Base-by-base conservation (phyloP, 192 early-diverging fungal genomes). In the Umbelopsis sp. region DNA sequence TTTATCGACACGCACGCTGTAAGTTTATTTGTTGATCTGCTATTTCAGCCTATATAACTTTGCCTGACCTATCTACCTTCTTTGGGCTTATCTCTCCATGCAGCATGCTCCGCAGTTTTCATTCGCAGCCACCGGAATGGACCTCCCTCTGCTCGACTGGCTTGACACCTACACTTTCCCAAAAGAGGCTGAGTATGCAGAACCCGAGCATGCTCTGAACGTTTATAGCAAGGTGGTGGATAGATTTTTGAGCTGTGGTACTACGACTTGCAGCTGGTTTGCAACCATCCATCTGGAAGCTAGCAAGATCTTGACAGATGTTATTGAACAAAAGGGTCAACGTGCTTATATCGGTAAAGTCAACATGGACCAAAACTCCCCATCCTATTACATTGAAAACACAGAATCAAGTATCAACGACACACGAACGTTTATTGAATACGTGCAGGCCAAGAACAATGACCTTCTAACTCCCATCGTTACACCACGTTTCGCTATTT, bases 311-410 rank as follows among this genome's bases (percentile, higher is more conserved):
- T 84, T 98, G 65, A 95, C 89, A 3, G 84, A 94, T 36, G 84
- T 91, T 26, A 86, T 95, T 53, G 82, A 88, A 43, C 77, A 84
- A 43, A 77, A 84, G n/a, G 97, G 96, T 9, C 97, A 98, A 80
- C 92, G 97, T 67, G 96, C 92, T 22, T 94, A 88, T 76, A 89
- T 98, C 41, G 97, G 97, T 21, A 97, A 97, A 75, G 96, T 98
- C 66, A 95, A 94, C 85, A 98, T 98, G 97, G 95, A 97, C 80
- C 82, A 89, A 69, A 95, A 96, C 75, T 78, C 87, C 1, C 94
- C 95, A 26, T 85, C 89, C 38, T 90, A 85, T 73, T 93, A 95
- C 78, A 75, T 87, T 26, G 95, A 97, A 77, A 76, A 83, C 21
- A 91, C 90, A 8, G 83, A 89, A 32, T 77, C 83, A 22, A 91